Evolutionary conservation across 768 basidiomycete genomes (phyloP).

Genomic region (Sistotremastrum niveocremeum): DNA sequence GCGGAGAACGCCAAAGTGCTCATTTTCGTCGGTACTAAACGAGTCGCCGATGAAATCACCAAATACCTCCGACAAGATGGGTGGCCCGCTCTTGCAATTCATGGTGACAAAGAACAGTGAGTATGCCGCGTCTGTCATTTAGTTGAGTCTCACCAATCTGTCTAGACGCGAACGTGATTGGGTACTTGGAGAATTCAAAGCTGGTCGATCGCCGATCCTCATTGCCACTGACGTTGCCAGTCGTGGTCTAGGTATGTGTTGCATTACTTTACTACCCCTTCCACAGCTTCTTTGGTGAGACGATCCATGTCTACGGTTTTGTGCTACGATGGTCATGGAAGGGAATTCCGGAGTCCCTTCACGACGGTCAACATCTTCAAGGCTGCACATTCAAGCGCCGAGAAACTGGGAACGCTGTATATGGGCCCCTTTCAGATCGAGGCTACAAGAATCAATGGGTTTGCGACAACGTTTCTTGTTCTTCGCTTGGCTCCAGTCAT

Average conservation of each 20-base stretch:
- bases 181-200: conserved; percentile 97
- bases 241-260: conserved; percentile 95
- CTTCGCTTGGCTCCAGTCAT: too few relatives aligned
- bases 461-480: too few relatives aligned
- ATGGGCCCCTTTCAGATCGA: too few relatives aligned
- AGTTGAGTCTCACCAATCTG: neutral
- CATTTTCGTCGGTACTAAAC: conserved; percentile 96
- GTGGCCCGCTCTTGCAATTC: conserved; percentile 99
- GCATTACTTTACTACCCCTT: conserved; percentile 18
- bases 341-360: too few relatives aligned
- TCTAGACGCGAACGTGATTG: conserved; percentile 92
- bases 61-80: conserved; percentile 96
- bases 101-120: conserved; percentile 98
- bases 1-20: conserved; percentile 96
- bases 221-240: conserved; percentile 99
- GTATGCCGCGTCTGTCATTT: conserved; percentile 17
- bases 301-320: conserved; percentile 1
- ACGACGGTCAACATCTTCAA: too few relatives aligned
- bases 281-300: neutral
- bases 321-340: neutral
- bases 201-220: conserved; percentile 91
- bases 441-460: too few relatives aligned
- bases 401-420: too few relatives aligned
- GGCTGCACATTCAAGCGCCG: too few relatives aligned
- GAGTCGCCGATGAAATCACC: conserved; percentile 96